Evolutionary conservation across 2,329 filamentous ascomycete genomes (phyloP), one percentile per base, ranked within the genome.

Genomic region (Grosmannia serpens): DNA sequence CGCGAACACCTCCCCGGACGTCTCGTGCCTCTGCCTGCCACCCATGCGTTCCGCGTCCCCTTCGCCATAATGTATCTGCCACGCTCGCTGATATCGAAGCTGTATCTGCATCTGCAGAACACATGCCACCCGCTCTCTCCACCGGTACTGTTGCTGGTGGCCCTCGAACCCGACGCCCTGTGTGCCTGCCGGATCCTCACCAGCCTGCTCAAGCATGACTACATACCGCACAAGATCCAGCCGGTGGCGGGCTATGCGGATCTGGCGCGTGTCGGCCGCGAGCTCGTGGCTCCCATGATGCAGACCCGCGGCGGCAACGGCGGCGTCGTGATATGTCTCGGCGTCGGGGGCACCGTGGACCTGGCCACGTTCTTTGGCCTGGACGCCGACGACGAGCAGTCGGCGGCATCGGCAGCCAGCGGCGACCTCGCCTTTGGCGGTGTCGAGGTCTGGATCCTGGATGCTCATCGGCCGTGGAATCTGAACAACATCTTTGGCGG

Each of bases 181-280:
- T 97, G 92, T 73, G 94, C 91, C 62, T 95, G 91, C 70, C 90
- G 91, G 62, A 96, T 99, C 61, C 83, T 99, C 53, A 95, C 92
- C 3, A 82, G 87, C 55, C 80, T 99, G n/a, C 79, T 99, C 61
- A 96, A 95, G 74, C 88, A 92, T 78, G 94, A 99, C 77, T 97
- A 95, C 70, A 95, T 99, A 65, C 89, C 88, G 17, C 92, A 97
- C 76, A 97, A 96, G 74, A 96, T 97, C 68, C 89, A 96, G 67
- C 94, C 94, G 1, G 87, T 99, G 58, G 84, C 89, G 24, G 94
- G 94, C 58, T 97, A 96, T 83, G 86, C 84, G 64, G 94, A 97
- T 70, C 82, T 99, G 53, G 81, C 89, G 68, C 85, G 84, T 65
- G 87, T 87, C 26, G 91, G 91, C 52, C 81, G 83, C 67, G 85